Base-by-base conservation (phyloP, 768 basidiomycete species). In the Naganishia vishniacii region DNA sequence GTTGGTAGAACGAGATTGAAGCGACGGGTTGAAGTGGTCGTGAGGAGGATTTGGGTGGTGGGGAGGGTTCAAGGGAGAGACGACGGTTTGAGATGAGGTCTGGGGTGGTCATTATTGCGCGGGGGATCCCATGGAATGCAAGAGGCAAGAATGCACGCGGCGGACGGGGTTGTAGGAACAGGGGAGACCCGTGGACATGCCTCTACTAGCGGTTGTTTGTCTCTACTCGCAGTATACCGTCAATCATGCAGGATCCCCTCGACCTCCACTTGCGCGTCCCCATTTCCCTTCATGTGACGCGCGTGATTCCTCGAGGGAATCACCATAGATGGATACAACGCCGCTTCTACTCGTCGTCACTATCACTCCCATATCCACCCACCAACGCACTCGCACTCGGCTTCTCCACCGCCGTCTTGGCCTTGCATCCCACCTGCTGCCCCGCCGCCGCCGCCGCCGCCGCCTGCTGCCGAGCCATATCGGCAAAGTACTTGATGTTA, bases 401-500 rank as follows among this genome's bases (percentile, higher is more conserved):
- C 26, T 44, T 61, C 29, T 53, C 41, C 48, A 62, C 59, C 12
- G 59, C 16, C 2, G 67, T 63, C 37, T 61, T 47, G 16, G 62
- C 82, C 65, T 75, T n/a, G n/a, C n/a, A 70, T 65, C 69, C 68
- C 32, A 71, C 86, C 67, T 85, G 86, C 67, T 84, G n/a, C n/a
- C n/a, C n/a, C n/a, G n/a, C n/a, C n/a, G n/a, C n/a, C n/a, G n/a
- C n/a, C n/a, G n/a, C n/a, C n/a, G n/a, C 80, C 79, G 85, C 32
- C 16, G 32, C 34, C n/a, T 40, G 53, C 53, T 37, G 34, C 26
- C 53, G 12, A 9, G 87, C 83, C 68, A 98, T 85, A 76, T 91
- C 87, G 8, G 92, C 86, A 73, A 95, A 91, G 72, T 90, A 93
- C 75, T 86, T 89, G 53, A 99, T 78, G 48, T 91, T 88, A 70